These are phyloP conservation scores for Phaeolepiota aurea DNA, from an alignment of 768 basidiomycete species.

Conservation along the genomic window DNA sequence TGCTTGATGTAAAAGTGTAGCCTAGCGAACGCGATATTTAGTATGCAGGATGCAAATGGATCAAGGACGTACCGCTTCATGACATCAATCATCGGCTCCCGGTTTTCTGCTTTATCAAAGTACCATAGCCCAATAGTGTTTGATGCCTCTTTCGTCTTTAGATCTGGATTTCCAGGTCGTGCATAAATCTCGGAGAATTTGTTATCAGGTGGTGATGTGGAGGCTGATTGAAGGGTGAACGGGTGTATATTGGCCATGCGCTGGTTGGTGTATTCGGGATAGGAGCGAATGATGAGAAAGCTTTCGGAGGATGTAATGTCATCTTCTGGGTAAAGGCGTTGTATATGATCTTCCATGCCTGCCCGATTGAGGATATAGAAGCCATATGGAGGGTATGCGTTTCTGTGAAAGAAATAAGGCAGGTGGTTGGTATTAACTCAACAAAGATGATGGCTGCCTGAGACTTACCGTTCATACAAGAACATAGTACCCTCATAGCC, in stretches of 20 bases:
- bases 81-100: slow-evolving; percentile 67
- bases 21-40: slow-evolving; percentile 21
- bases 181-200: slow-evolving; percentile 46
- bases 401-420: slow-evolving; percentile 28
- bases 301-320: slow-evolving; percentile 52
- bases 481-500: slow-evolving; percentile 88
- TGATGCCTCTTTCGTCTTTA: slow-evolving; percentile 46
- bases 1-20: slow-evolving; percentile 60
- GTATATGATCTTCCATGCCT: slow-evolving; percentile 71
- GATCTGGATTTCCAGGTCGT: slow-evolving; percentile 33
- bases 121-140: slow-evolving; percentile 72
- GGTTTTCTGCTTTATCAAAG: slow-evolving; percentile 48
- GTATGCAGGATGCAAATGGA: slow-evolving; percentile 1
- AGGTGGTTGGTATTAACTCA: background rate
- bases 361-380: slow-evolving; percentile 80
- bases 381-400: slow-evolving; percentile 75
- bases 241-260: slow-evolving; percentile 29
- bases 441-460: background rate
- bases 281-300: slow-evolving; percentile 69
- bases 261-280: slow-evolving; percentile 55
- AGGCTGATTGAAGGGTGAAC: background rate
- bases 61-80: slow-evolving; percentile 49
- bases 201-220: slow-evolving; percentile 10
- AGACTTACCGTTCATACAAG: slow-evolving; percentile 70
- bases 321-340: slow-evolving; percentile 73